phyloP scores from a whole-genome alignment of 257 asterid genomes.

The Leptodermis oblonga region DNA sequence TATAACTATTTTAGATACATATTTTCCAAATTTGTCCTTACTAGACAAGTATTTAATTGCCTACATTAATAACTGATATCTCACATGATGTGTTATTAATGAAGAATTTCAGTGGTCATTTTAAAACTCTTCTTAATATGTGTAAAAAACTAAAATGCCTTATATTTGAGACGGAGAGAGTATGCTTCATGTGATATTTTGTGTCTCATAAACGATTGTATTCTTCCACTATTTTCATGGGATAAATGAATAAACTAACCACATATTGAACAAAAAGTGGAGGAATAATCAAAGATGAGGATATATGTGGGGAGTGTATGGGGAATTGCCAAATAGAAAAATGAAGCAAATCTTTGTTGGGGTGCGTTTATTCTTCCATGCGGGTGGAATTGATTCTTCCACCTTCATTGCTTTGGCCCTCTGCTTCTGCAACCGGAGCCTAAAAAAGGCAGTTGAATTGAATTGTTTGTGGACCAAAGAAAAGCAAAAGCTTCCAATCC shows the following conservation, averaged over 20 bases:
- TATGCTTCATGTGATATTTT: too few species aligned
- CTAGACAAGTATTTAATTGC: too few species aligned
- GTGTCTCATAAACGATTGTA: too few species aligned
- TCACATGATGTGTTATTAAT: too few species aligned
- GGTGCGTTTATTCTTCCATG: slow-evolving; percentile 44
- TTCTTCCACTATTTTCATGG: too few species aligned
- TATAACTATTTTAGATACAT: too few species aligned
- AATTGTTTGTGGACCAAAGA: background rate
- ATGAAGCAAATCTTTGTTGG: slow-evolving; percentile 48
- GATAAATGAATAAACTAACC: too few species aligned
- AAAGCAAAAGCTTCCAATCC: slow-evolving; percentile 24
- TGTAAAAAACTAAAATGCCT: too few species aligned
- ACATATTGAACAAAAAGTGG: background rate
- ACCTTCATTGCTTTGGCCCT: slow-evolving; percentile 14
- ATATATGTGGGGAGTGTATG: background rate
- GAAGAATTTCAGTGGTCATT: background rate
- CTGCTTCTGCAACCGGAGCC: too few species aligned
- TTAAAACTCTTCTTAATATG: background rate
- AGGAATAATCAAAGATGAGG: background rate
- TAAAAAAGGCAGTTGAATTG: slow-evolving; percentile 20
- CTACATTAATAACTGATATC: too few species aligned
- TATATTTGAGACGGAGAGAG: too few species aligned
- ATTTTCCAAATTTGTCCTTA: too few species aligned
- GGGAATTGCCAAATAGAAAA: slow-evolving; percentile 26
- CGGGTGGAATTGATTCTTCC: slow-evolving; percentile 42